Conservation (phyloP, 2,329 filamentous ascomycete genomes). For the Fusarium foetens region DNA sequence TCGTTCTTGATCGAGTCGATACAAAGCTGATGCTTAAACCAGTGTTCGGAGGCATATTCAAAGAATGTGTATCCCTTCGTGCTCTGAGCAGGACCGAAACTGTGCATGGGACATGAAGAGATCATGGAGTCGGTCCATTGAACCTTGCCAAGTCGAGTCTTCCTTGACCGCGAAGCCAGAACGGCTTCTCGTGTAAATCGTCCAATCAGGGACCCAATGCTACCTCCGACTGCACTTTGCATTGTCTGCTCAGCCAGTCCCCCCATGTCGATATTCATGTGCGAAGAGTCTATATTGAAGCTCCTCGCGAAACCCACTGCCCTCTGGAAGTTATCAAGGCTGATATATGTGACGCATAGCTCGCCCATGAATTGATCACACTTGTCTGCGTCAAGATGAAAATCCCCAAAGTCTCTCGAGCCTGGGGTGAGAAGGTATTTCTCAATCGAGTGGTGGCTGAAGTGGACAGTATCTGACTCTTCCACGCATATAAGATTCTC, state of each 20-base stretch:
- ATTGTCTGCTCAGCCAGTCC: neutral
- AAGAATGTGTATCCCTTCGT: neutral
- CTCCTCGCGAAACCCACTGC: neutral
- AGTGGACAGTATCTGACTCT: conserved; percentile 17
- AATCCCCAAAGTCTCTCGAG: neutral
- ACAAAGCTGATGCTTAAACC: neutral
- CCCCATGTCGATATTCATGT: neutral
- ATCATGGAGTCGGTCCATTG: neutral
- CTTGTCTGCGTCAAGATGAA: neutral
- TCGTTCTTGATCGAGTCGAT: fast-evolving
- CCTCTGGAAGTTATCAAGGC: neutral
- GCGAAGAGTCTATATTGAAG: neutral
- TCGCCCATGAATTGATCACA: neutral
- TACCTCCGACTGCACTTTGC: neutral
- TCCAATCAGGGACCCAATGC: neutral
- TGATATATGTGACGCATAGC: conserved; percentile 20
- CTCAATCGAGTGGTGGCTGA: conserved; percentile 25
- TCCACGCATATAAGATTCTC: conserved; percentile 21
- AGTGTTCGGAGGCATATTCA: neutral
- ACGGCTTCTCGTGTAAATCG: neutral
- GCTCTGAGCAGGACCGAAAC: neutral
- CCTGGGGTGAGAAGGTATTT: conserved; percentile 6
- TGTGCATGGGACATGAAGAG: no score
- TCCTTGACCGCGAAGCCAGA: no score
- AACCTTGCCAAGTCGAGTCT: neutral